Evolutionary conservation across 1,139 yeast species (phyloP).

Genomic region (Arxiozyma bovina): DNA sequence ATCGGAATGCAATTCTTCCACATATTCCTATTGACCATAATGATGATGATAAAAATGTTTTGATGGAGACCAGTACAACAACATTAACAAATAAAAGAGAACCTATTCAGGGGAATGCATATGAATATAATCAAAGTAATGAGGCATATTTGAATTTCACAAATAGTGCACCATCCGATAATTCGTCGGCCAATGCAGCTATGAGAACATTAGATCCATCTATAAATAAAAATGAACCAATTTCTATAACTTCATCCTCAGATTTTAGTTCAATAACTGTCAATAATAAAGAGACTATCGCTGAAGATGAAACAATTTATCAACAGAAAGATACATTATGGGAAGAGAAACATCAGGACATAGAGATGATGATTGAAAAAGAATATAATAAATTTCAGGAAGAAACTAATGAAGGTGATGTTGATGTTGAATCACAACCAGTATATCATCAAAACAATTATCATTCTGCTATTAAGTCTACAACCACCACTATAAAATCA

Average conservation of each 20-base stretch:
- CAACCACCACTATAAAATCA: conserved; percentile 10
- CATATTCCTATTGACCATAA: neutral
- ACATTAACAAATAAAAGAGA: conserved; percentile 4
- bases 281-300: neutral
- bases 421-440: neutral
- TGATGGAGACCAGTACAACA: neutral
- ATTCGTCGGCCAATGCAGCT: conserved; percentile 3
- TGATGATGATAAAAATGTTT: neutral
- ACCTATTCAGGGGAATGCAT: conserved; percentile 16
- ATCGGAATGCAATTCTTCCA: neutral
- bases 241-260: neutral
- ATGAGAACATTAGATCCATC: conserved; percentile 15
- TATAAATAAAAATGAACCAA: neutral
- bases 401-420: neutral
- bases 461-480: neutral
- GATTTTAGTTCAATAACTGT: neutral
- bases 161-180: conserved; percentile 11
- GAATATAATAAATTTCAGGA: conserved; percentile 7
- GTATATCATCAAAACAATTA: neutral
- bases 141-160: conserved; percentile 25
- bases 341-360: conserved; percentile 17
- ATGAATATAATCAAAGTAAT: conserved; percentile 20
- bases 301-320: neutral
- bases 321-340: conserved; percentile 13
- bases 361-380: conserved; percentile 18